Evolutionary conservation across 2,329 filamentous ascomycete species (phyloP), one percentile per base, ranked within the genome.

Genomic region (Alternaria burnsii): DNA sequence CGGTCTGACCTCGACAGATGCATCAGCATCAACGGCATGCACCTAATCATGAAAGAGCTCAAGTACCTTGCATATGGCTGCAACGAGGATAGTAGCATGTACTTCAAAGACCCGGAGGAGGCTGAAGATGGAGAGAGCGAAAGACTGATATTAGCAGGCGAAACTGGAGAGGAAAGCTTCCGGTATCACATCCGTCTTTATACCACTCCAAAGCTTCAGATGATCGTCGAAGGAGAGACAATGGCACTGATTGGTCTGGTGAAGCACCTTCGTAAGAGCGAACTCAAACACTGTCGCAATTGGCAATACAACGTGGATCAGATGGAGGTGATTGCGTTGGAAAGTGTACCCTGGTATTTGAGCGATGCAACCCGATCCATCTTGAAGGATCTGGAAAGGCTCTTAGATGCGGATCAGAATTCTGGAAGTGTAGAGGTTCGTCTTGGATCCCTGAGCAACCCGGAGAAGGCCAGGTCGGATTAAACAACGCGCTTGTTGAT

Each of bases 1-100:
- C 38, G 28, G 4, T 9, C 18, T 10, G 16, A 12, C 1, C 6
- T 11, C 8, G 12, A 46, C 22, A 22, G 30, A 12, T 40, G 43
- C 24, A 50, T 59, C 1, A 30, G 52, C n/a, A 44, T 44, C 0
- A 11, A 22, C 10, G 52, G 14, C 3, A 36, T 50, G 11, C 7
- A 46, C 3, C 10, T 55, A 14, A 44, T 59, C 9, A 48, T n/a
- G 11, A 10, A 36, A 14, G 57, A 59, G 16, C 24, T 55, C 8
- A 36, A 50, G 14, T 36, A 36, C 20, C 32, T 59, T 7, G 18
- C 57, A 1, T 44, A 36, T 16, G 7, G 5, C 14, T 38, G 6
- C 4, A 14, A 48, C 1, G 18, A 50, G n/a, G n/a, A 30, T 16
- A 22, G 24, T 9, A 51, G 1, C 10, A 40, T 46, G 12, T 38